These are phyloP conservation scores for Guadua angustifolia DNA, from an alignment of 176 grass and related monocot species.

Conservation along the genomic window DNA sequence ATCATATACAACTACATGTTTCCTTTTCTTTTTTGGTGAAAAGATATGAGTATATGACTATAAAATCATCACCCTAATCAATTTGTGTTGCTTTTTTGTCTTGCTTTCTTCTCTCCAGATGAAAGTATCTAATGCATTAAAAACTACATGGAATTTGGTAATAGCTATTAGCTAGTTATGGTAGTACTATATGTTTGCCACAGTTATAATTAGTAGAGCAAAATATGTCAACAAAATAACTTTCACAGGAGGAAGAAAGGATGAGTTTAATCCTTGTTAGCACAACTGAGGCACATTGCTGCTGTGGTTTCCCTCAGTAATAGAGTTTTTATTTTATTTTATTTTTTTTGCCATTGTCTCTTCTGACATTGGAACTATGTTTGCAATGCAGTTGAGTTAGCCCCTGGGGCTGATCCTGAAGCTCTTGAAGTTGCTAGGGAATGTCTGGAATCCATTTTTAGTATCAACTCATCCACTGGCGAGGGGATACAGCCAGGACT, in stretches of 20 bases:
- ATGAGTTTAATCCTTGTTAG: neutral
- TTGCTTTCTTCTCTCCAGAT: neutral
- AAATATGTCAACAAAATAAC: neutral
- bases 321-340: too few species aligned
- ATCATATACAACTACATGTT: too few species aligned
- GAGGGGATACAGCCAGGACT: slow-evolving; percentile 59
- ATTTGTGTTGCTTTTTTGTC: neutral
- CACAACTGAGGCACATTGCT: neutral
- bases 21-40: neutral
- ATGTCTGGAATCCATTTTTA: slow-evolving; percentile 61
- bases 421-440: slow-evolving; percentile 70
- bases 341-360: neutral
- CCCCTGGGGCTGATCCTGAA: slow-evolving; percentile 60
- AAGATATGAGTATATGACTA: neutral
- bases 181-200: neutral
- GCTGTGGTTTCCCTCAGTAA: neutral
- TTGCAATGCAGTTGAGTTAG: slow-evolving; percentile 61
- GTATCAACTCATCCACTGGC: slow-evolving; percentile 40
- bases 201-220: neutral
- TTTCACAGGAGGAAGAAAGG: neutral
- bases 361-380: slow-evolving; percentile 34
- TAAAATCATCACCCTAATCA: neutral
- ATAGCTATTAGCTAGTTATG: neutral
- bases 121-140: neutral
- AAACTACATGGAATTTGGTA: slow-evolving; percentile 21